Base-by-base conservation (phyloP, 768 basidiomycete genomes). In the Astraeus odoratus region DNA sequence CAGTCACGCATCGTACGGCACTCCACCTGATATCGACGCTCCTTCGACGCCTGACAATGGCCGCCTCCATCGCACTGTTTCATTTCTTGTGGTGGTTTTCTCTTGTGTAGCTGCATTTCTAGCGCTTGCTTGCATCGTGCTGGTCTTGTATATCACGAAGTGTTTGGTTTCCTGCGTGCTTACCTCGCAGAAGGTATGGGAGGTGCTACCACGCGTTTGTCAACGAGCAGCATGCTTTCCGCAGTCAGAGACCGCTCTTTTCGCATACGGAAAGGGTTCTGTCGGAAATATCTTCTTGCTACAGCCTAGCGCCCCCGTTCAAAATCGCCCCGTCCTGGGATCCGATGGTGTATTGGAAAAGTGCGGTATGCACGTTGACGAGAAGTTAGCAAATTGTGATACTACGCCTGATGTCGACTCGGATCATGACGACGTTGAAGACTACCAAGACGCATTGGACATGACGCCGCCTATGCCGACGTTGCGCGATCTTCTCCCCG, bases 381-480 rank as follows among this genome's bases (percentile, higher is more conserved):
- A 46, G 26, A 52, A 25, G 23, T 34, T 18, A 26, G 18, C 46
- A 37, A 33, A 39, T 44, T 24, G 33, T 9, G 46, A 59, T 48
- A 44, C 40, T 9, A 33, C 42, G 1, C 51, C 56, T 20, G 60
- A 60, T 34, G 39, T 47, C 6, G 59, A 51, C 7, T 55, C 55
- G 18, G 61, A 61, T n/a, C 44, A 15, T 42, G 60, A 57, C 29
- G 60, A 61, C 25, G 10, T 38, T 8, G 61, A 61, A 22, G 58
- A 61, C n/a, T 65, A 53, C 39, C 57, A 61, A 18, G 61, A 63
- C 38, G 61, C 59, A 6, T 44, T 63, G 6, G 63, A 65, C 29
- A 44, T 40, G 34, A 63, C 52, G 5, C 57, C 57, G 10, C n/a
- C n/a, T n/a, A 51, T 63, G 33, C 50, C 51, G 9, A 19, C 22